phyloP scores from a whole-genome alignment of 768 basidiomycete genomes.

The Kwoniella bestiolae region DNA sequence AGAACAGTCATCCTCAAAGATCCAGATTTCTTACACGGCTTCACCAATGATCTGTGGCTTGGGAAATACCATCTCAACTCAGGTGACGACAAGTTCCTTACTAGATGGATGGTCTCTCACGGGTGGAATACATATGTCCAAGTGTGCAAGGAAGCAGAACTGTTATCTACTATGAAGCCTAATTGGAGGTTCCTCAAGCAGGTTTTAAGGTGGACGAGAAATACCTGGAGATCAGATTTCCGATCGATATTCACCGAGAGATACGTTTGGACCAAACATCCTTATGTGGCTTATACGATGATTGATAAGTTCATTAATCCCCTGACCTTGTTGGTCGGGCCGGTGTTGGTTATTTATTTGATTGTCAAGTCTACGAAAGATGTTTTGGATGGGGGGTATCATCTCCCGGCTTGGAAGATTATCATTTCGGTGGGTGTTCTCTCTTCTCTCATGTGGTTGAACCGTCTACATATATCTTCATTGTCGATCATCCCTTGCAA shows the following conservation, averaged over 20 bases:
- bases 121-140: conserved; percentile 91
- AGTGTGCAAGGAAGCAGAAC: conserved; percentile 63
- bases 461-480: no score
- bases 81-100: conserved; percentile 92
- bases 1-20: conserved; percentile 93
- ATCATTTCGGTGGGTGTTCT: conserved; percentile 43
- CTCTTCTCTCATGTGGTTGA: no score
- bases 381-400: conserved; percentile 51
- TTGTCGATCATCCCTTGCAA: no score
- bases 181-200: conserved; percentile 96
- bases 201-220: conserved; percentile 88
- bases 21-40: conserved; percentile 87
- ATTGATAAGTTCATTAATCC: conserved; percentile 62
- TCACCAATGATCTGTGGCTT: conserved; percentile 92
- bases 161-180: conserved; percentile 92
- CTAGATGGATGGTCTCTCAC: conserved; percentile 94
- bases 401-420: conserved; percentile 56
- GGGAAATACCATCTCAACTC: conserved; percentile 94
- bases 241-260: conserved; percentile 86
- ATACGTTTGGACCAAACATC: conserved; percentile 83
- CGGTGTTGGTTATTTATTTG: conserved; percentile 73
- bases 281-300: conserved; percentile 84
- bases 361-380: conserved; percentile 75
- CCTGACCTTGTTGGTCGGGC: conserved; percentile 82
- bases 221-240: conserved; percentile 90